Base-by-base conservation (phyloP, 75 land plant species). In the Sequoiadendron giganteum region DNA sequence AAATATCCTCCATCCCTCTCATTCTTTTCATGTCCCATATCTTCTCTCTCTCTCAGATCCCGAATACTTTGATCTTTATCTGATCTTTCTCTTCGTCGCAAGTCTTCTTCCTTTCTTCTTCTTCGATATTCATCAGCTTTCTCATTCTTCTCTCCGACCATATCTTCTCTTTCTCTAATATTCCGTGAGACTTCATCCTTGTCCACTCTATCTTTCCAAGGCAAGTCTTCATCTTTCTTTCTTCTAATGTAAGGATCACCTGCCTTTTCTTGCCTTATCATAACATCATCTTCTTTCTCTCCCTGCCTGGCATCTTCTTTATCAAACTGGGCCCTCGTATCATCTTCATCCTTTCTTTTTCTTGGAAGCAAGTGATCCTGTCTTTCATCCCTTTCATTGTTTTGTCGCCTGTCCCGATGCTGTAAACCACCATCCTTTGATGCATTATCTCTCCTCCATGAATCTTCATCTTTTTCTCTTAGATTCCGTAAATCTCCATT, bases 121-220 rank as follows among this genome's bases (percentile, higher is more conserved):
- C 94, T 94, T 2, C 39, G 83, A 77, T 76, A 47, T 30, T 90
- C 94, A 15, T 90, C 93, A 73, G 91, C 91, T n/a, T 82, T 82
- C 48, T 45, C 84, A 82, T 82, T 40, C 11, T 82, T 82, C 47
- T 82, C 84, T 42, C 84, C 84, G 28, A 48, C 84, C 84, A 82
- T 82, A 42, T 92, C 94, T 75, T 95, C 94, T 87, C 90, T 91
- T 32, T 92, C 89, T 87, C 92, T 88, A 16, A 87, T 42, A 86
- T 88, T 84, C 39, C 90, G 91, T 30, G 90, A 85, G 58, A 92
- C 90, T 54, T 92, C 94, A 88, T 86, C 61, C 55, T 92, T 93
- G 0, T 91, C 84, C 48, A 42, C 84, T 82, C 84, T 91, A 58
- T 90, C 93, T 15, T 75, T 55, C 91, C 93, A 88, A 58, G 43